Conservation (phyloP, 2,329 filamentous ascomycete genomes). For the Stromatinia cepivora region DNA sequence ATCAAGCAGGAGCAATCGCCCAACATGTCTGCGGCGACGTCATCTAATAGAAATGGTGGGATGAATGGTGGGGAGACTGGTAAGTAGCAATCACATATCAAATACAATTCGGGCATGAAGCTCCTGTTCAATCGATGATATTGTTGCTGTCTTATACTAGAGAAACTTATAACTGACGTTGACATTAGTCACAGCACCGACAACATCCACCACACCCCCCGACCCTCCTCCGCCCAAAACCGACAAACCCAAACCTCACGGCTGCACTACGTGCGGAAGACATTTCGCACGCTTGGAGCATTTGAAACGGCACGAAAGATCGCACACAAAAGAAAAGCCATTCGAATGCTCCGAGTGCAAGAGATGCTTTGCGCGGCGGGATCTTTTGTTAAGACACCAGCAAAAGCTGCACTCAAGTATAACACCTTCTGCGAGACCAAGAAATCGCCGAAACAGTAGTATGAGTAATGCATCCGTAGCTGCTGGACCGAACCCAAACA, state of each 20-base stretch:
- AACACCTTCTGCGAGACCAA: constrained; percentile 80
- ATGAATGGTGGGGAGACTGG: constrained; percentile 38
- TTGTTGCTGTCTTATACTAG: neutral
- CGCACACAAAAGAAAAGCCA: constrained; percentile 96
- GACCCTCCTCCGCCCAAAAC: constrained; percentile 75
- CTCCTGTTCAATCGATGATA: neutral
- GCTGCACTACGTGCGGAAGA: constrained; percentile 86
- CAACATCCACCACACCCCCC: constrained; percentile 34
- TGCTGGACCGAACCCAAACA: constrained; percentile 63
- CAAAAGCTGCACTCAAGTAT: constrained; percentile 97
- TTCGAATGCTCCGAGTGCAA: constrained; percentile 96
- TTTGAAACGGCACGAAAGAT: constrained; percentile 93
- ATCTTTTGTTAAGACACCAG: constrained; percentile 90
- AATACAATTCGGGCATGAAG: neutral
- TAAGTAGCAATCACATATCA: constrained; percentile 29
- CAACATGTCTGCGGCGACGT: constrained; percentile 39
- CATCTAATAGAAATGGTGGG: constrained; percentile 36
- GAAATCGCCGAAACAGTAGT: constrained; percentile 86
- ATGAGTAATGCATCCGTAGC: constrained; percentile 65
- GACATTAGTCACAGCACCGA: constrained; percentile 16
- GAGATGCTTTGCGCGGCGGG: constrained; percentile 90
- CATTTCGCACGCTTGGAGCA: constrained; percentile 96
- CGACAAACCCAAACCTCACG: constrained; percentile 93
- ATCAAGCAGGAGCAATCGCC: constrained; percentile 33
- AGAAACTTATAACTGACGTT: neutral